Percentiles rank a stretch among this genome's conserved stretches.
These are phyloP conservation scores for Elsinoe australis DNA, from an alignment of 2,329 filamentous ascomycete species.

Conservation along the genomic window DNA sequence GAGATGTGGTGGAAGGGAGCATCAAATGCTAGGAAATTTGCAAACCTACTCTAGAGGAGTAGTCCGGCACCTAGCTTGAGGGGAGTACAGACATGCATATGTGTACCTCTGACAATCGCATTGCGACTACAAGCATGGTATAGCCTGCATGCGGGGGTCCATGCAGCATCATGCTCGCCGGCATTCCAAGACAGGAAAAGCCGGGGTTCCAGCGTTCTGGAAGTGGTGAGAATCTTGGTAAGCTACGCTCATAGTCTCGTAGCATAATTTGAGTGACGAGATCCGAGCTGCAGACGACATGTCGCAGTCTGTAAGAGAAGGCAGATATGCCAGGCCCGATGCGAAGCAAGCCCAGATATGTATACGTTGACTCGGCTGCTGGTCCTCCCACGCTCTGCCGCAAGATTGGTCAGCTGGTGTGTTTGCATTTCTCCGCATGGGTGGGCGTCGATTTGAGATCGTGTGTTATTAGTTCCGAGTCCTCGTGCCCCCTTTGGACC, in stretches of 20 bases:
- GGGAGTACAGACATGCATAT: too few species aligned
- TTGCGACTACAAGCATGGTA: too few species aligned
- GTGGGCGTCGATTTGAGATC: not conserved
- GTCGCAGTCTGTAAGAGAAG: not conserved
- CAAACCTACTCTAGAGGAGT: too few species aligned
- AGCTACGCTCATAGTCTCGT: constrained; percentile 3
- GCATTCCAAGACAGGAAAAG: not conserved
- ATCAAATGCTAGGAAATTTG: too few species aligned
- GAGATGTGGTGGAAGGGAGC: too few species aligned
- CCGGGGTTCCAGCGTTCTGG: too few species aligned
- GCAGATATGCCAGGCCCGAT: not conserved
- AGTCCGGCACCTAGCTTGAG: too few species aligned
- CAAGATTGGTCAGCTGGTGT: constrained; percentile 4
- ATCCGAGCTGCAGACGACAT: not conserved
- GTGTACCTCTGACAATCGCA: too few species aligned
- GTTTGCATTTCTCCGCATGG: not conserved
- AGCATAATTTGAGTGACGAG: constrained; percentile 11
- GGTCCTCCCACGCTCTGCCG: not conserved
- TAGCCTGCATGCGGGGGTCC: too few species aligned
- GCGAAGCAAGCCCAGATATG: not conserved
- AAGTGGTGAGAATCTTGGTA: constrained; percentile 14
- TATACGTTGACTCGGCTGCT: not conserved
- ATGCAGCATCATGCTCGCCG: too few species aligned
- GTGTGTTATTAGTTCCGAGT: too few species aligned
- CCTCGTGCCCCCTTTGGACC: not conserved